Base-by-base conservation (phyloP, 495 filamentous ascomycete genomes). In the Aspergillus funiculosus region DNA sequence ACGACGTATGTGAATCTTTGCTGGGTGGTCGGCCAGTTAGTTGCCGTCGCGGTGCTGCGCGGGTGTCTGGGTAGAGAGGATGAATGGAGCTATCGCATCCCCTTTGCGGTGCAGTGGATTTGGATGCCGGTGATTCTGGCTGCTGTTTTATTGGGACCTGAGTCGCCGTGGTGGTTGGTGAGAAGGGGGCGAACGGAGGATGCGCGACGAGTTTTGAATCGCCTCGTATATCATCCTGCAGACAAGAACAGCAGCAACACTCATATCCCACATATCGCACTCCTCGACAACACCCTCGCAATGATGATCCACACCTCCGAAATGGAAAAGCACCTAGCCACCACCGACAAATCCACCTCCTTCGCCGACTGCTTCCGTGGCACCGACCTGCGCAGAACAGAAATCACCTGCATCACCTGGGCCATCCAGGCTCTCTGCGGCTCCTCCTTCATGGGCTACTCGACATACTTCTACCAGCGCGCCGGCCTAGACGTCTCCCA, bases 81-180 rank as follows among this genome's bases (percentile, higher is more conserved):
- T 32, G 51, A 77, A 41, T 82, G 79, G 79, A 70, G 71, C 3
- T 82, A 80, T 56, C 69, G 77, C 11, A 75, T 78, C 37, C 77
- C 79, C 0, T 86, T 83, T 48, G 78, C 75, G 4, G 58, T 86
- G 4, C 84, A 88, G 60, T 87, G 84, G 84, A 77, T 83, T 57
- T 87, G 82, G 80, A 81, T 82, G 0, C 60, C 81, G 1, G 81
- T 83, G 2, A 73, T 87, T 7, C 70, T 82, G 25, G 63, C 83
- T 30, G 77, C 78, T 27, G 75, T 81, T 55, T 67, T 70, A 21
- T 74, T 83, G 25, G 81, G 80, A 1, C 85, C 85, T 2, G 85
- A 89, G 58, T 77, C 71, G 0, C 84, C 85, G 0, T 87, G 81
- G 83, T 86, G 83, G 82, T 74, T 84, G 11, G 79, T 88, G 36